Percentiles rank a stretch among this genome's conserved stretches.
Conservation (phyloP, 2,329 filamentous ascomycete species). For the Penicillium glabrum region DNA sequence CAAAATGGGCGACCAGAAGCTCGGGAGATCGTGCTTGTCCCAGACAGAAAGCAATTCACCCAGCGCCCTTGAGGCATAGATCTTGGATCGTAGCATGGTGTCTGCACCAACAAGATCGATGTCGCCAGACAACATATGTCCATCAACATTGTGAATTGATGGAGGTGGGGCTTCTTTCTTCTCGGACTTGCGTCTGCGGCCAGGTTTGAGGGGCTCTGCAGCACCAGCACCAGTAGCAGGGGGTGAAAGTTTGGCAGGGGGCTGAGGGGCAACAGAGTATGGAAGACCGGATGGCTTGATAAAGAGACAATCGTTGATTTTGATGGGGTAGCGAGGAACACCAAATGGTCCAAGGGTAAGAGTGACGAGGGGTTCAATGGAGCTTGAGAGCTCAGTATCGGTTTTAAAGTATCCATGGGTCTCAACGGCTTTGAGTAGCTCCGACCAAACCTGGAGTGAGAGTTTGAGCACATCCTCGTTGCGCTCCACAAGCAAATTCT, state of each 20-base stretch:
- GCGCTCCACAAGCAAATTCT: conserved; percentile 91
- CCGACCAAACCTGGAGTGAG: conserved; percentile 84
- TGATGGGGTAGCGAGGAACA: conserved; percentile 82
- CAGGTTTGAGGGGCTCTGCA: conserved; percentile 59
- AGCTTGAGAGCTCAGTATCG: conserved; percentile 69
- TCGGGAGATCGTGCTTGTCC: conserved; percentile 54
- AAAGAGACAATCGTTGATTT: conserved; percentile 87
- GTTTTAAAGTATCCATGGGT: conserved; percentile 62
- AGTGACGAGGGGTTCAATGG: conserved; percentile 78
- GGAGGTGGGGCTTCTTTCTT: conserved; percentile 70
- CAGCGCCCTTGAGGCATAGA: conserved; percentile 83
- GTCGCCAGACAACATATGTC: conserved; percentile 96
- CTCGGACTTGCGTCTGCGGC: conserved; percentile 80
- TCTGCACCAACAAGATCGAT: conserved; percentile 92
- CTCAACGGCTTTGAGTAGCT: conserved; percentile 69
- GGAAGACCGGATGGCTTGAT: conserved; percentile 89
- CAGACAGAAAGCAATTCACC: conserved; percentile 79
- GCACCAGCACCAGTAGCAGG: conserved; percentile 53
- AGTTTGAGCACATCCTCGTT: conserved; percentile 78
- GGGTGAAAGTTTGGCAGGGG: conserved; percentile 43
- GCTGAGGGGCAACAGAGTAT: conserved; percentile 57
- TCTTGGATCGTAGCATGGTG: conserved; percentile 80
- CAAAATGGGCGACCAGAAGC: conserved; percentile 65
- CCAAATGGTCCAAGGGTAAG: conserved; percentile 89
- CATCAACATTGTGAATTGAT: conserved; percentile 91